phyloP scores from a whole-genome alignment of 768 basidiomycete genomes.

The Leccinum arenicola region DNA sequence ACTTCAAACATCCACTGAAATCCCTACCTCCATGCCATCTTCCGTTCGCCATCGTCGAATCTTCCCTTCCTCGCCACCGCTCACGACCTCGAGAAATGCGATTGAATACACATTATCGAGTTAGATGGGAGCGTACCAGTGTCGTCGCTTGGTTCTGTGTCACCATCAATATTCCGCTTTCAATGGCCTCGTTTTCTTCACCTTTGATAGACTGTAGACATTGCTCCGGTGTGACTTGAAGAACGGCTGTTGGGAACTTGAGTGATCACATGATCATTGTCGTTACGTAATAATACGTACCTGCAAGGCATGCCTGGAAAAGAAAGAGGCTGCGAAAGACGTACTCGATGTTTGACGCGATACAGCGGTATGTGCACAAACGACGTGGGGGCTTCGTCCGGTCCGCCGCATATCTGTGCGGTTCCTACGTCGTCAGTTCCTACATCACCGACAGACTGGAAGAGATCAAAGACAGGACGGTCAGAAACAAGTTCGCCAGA shows the following conservation, averaged over 20 bases:
- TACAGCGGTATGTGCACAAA: conserved; percentile 48
- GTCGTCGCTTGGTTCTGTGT: no score
- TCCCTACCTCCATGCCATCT: not conserved
- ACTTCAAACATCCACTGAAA: not conserved
- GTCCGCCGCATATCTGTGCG: conserved; percentile 52
- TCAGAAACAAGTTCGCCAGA: conserved; percentile 58
- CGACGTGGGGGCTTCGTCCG: conserved; percentile 47
- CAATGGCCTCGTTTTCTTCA: no score
- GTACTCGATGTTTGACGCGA: conserved; percentile 39
- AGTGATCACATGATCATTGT: not conserved
- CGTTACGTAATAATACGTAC: conserved; percentile 12
- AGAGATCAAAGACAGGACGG: conserved; percentile 61
- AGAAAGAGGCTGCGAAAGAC: not conserved
- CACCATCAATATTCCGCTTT: no score
- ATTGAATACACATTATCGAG: not conserved
- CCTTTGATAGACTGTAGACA: no score
- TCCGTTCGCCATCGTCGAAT: not conserved
- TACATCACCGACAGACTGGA: conserved; percentile 63
- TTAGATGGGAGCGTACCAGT: not conserved
- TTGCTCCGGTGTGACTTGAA: no score
- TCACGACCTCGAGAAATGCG: not conserved
- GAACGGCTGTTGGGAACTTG: no score
- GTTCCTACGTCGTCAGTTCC: conserved; percentile 56
- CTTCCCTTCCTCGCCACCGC: not conserved
- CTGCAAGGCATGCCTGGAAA: not conserved